A percentile compares a stretch with the other conserved stretches of the same genome.
phyloP scores from a whole-genome alignment of 1,284 basidiomycete genomes.

The Apiotrichum domesticum region DNA sequence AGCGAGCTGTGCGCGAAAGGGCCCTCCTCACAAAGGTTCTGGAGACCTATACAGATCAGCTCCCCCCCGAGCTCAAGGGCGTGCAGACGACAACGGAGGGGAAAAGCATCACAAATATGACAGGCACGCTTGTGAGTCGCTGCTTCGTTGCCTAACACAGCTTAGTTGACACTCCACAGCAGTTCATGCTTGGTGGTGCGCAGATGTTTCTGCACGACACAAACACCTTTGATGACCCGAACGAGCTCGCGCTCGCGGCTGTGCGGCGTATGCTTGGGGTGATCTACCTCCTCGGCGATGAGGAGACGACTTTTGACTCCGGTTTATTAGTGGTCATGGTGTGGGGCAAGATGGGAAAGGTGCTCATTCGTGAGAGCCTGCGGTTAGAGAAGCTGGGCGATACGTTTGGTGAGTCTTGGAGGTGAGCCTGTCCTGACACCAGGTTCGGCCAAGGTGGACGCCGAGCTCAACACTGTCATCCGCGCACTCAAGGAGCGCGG shows the following conservation, averaged over 20 bases:
- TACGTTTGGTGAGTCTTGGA: conserved; percentile 5
- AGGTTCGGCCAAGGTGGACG: conserved; percentile 1
- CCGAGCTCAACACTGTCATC: not conserved
- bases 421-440: not conserved
- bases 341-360: conserved; percentile 7
- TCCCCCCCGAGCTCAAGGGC: not conserved
- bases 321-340: conserved; percentile 6
- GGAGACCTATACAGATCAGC: not conserved
- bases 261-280: conserved; percentile 14
- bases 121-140: not conserved
- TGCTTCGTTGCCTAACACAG: no score
- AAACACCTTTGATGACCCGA: conserved; percentile 8
- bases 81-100: not conserved
- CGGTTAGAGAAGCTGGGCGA: conserved; percentile 7
- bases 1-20: not conserved
- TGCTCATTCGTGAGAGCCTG: conserved; percentile 11
- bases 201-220: conserved; percentile 15
- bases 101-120: not conserved
- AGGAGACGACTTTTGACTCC: conserved; percentile 1
- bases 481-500: not conserved
- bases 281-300: conserved; percentile 5
- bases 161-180: conserved; percentile 9
- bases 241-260: conserved; percentile 15
- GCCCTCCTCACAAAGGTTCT: not conserved
- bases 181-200: conserved; percentile 9